phyloP scores from a whole-genome alignment of 257 asterid species.

The Penstemon eatonii region DNA sequence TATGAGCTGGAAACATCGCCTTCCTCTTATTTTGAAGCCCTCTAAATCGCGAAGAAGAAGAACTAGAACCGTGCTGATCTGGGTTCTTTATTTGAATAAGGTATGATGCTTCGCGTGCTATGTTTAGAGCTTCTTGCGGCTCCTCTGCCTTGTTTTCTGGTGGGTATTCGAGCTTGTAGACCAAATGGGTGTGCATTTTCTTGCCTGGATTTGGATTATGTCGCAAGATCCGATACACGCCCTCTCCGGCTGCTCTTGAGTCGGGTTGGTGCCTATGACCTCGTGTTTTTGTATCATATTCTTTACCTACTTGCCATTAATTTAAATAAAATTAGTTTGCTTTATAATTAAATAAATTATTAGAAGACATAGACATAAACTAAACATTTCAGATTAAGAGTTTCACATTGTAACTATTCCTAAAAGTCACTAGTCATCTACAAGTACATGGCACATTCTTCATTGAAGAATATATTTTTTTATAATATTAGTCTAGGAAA shows the following conservation, averaged over 20 bases:
- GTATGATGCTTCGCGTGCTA: slow-evolving; percentile 63
- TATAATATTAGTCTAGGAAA: too few relatives aligned
- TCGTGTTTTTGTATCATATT: slow-evolving; percentile 44
- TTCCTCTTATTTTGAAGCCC: slow-evolving; percentile 59
- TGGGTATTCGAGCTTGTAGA: slow-evolving; percentile 72
- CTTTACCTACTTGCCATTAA: neutral
- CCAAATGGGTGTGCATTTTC: slow-evolving; percentile 60
- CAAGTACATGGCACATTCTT: too few relatives aligned
- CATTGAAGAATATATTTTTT: too few relatives aligned
- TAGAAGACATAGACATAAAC: too few relatives aligned
- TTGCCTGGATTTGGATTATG: slow-evolving; percentile 42
- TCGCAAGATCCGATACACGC: slow-evolving; percentile 55
- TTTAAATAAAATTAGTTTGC: too few relatives aligned
- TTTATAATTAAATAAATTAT: too few relatives aligned
- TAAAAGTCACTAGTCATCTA: too few relatives aligned
- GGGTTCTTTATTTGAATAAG: slow-evolving; percentile 70
- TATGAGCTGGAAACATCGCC: slow-evolving; percentile 54
- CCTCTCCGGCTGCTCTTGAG: slow-evolving; percentile 49
- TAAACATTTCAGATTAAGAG: too few relatives aligned
- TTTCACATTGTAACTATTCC: too few relatives aligned
- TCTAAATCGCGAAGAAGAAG: slow-evolving; percentile 23
- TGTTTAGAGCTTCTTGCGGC: slow-evolving; percentile 58
- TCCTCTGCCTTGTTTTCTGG: slow-evolving; percentile 37
- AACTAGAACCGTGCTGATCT: slow-evolving; percentile 21
- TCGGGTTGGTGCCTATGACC: slow-evolving; percentile 41